phyloP scores from a whole-genome alignment of 2,329 filamentous ascomycete species.

The Paramyrothecium sp. region DNA sequence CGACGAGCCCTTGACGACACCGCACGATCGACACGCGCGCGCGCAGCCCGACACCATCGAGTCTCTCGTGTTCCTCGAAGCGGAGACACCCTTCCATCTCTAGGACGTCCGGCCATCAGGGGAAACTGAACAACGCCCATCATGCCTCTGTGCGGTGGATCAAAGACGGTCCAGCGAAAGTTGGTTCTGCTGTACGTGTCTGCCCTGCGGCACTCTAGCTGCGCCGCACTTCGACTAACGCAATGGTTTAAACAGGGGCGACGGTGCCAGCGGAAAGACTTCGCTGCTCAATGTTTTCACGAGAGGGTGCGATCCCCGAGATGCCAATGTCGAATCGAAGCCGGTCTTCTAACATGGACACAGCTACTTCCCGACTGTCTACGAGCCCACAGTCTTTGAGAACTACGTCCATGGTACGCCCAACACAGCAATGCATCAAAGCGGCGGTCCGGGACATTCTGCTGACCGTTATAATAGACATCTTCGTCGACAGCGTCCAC shows the following conservation, averaged over 20 bases:
- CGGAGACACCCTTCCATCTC: no score
- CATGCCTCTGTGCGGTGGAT: constrained; percentile 58
- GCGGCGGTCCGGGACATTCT: not conserved
- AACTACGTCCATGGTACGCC: constrained; percentile 93
- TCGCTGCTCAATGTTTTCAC: constrained; percentile 98
- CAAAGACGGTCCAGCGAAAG: constrained; percentile 91
- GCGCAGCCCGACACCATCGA: no score
- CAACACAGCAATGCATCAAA: not conserved
- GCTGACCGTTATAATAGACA: constrained; percentile 57
- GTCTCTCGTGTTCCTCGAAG: no score
- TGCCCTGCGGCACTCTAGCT: not conserved
- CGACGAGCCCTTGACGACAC: no score
- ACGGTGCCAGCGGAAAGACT: constrained; percentile 96
- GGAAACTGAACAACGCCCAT: not conserved
- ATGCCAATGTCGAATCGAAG: constrained; percentile 1
- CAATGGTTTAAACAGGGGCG: constrained; percentile 59
- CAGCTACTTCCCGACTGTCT: constrained; percentile 96
- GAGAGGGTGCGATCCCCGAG: constrained; percentile 69
- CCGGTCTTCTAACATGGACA: constrained; percentile 11
- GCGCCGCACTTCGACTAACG: not conserved
- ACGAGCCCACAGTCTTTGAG: constrained; percentile 97
- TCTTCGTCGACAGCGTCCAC: constrained; percentile 96
- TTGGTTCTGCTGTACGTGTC: constrained; percentile 76
- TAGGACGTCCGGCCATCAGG: no score
- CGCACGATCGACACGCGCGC: no score